Conservation (phyloP, 768 basidiomycete genomes). For the Mrakia frigida region DNA sequence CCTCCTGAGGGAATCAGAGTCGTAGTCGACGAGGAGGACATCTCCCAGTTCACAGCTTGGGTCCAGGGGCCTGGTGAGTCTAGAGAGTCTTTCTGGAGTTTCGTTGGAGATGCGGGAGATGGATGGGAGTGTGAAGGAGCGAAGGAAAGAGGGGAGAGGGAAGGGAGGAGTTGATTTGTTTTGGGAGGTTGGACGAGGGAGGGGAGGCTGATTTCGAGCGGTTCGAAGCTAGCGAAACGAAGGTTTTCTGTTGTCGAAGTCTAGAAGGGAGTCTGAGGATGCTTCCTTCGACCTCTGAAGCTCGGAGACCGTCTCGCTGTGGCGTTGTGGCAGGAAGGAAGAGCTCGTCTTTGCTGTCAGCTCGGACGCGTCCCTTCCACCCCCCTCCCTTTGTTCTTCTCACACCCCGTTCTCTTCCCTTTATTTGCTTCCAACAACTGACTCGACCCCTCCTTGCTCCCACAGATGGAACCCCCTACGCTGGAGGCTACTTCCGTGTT, state of each 20-base stretch:
- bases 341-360: neutral
- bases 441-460: neutral
- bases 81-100: neutral
- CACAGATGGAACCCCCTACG: conserved; percentile 62
- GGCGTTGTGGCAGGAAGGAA: neutral
- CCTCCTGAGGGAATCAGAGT: conserved; percentile 93
- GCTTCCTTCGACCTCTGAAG: neutral
- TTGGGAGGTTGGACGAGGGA: too few relatives aligned
- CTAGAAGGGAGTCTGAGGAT: too few relatives aligned
- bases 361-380: conserved; percentile 2
- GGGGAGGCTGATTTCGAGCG: too few relatives aligned
- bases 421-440: neutral
- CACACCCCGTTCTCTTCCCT: too few relatives aligned
- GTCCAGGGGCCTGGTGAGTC: conserved; percentile 61
- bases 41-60: conserved; percentile 78
- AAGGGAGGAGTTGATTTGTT: neutral
- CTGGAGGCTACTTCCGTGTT: conserved; percentile 63
- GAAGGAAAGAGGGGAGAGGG: neutral
- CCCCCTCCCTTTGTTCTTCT: conserved; percentile 4
- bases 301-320: too few relatives aligned
- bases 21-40: conserved; percentile 76
- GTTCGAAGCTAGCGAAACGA: too few relatives aligned
- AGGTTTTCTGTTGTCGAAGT: too few relatives aligned
- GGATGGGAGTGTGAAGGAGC: neutral
- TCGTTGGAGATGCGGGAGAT: neutral